These are phyloP conservation scores for Peronospora belbahrii DNA, from an alignment of 352 stramenopile species.

Conservation along the genomic window DNA sequence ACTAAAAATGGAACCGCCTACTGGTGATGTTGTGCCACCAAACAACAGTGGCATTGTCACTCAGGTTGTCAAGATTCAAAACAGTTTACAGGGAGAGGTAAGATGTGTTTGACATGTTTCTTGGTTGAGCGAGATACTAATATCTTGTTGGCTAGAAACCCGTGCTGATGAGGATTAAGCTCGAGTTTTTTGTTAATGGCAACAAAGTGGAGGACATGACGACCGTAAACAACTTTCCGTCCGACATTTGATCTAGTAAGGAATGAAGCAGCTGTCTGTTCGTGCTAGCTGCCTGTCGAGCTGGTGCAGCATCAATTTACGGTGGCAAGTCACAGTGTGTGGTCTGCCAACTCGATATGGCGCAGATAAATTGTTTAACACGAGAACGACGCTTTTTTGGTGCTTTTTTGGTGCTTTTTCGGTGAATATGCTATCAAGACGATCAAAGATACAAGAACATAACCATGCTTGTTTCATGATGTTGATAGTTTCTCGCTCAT, in stretches of 20 bases:
- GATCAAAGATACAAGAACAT: conserved; percentile 24
- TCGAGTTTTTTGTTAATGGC: conserved; percentile 80
- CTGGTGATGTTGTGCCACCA: conserved; percentile 84
- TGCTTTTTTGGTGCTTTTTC: too few species aligned
- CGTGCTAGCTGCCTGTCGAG: conserved; percentile 3
- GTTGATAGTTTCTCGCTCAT: conserved; percentile 8
- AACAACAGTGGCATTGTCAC: conserved; percentile 80
- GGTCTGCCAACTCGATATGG: conserved; percentile 2
- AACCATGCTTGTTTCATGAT: conserved; percentile 24
- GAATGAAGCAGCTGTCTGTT: conserved; percentile 2
- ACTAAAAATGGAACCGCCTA: conserved; percentile 96
- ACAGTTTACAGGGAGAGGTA: conserved; percentile 90
- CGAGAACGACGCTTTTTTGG: conserved; percentile 4
- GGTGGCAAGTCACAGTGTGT: conserved; percentile 6
- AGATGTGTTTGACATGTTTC: neutral
- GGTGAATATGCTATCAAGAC: conserved; percentile 12
- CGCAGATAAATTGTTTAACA: neutral
- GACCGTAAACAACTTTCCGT: conserved; percentile 68
- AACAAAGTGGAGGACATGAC: conserved; percentile 83
- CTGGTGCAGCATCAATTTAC: conserved; percentile 10
- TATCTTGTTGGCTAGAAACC: conserved; percentile 54
- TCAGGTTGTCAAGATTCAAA: conserved; percentile 94
- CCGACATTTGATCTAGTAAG: conserved; percentile 46
- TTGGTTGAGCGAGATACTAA: conserved; percentile 2
- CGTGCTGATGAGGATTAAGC: conserved; percentile 77